Base-by-base conservation (phyloP, 768 basidiomycete species). In the Russula ochroleuca region DNA sequence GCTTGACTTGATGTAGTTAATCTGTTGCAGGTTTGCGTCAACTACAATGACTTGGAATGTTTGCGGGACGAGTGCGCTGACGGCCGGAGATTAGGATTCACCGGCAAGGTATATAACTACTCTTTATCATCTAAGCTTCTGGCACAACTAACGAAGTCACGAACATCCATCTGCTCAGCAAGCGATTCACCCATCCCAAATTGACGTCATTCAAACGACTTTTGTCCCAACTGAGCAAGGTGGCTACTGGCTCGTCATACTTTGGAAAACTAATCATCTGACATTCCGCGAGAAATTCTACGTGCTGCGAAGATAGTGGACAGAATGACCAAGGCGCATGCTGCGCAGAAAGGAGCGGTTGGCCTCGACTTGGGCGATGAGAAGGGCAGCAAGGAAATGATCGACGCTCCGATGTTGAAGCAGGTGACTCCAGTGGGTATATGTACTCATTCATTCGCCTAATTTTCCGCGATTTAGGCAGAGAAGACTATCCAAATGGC, bases 101-200 rank as follows among this genome's bases (percentile, higher is more conserved):
- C 86, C n/a, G 95, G 94, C 50, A 97, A 97, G 82, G 93, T 85
- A 53, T 61, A 65, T 59, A n/a, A 2, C 28, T 51, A 52, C 15
- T 14, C 23, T 21, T 58, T 25, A 23, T 33, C 11, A 38, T 13
- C 40, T 5, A 21, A 21, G 31, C 7, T 21, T 28, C 28, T 17
- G 33, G 45, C 47, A 14, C 35, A 15, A 28, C 28, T 28, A 28
- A 28, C 38, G 15, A 21, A 47, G 25, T n/a, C 31, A 23, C 31
- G 38, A 33, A 37, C 11, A 23, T 45, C 58, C 7, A 19, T 10
- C n/a, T 19, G n/a, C 21, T 21, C 72, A 94, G 92, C 95, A 98
- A 94, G 92, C 90, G 2, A 95, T 98, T 45, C 95, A 98, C 73
- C 95, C 95, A 0, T 76, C 77, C 28, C 95, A 98, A 74, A 83